Percentiles rank a stretch among this genome's conserved stretches.
These are phyloP conservation scores for Sanghuangporus baumii DNA, from an alignment of 1,284 basidiomycete species.

Conservation along the genomic window DNA sequence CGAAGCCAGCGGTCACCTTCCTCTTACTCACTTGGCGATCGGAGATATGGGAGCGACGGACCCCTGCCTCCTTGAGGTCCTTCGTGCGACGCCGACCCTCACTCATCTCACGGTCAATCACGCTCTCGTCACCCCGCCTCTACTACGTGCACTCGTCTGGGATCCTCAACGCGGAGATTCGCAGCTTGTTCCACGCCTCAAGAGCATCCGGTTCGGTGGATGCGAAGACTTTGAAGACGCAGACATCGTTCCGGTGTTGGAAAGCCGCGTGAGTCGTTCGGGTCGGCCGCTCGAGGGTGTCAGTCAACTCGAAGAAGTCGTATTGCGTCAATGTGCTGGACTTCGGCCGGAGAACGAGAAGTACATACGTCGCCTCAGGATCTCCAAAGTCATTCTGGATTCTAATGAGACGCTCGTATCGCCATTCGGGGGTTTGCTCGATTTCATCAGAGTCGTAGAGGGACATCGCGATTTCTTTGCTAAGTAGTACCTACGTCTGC, in stretches of 20 bases:
- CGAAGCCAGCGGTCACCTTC: background rate
- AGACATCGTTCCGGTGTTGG: background rate
- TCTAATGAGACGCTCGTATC: slow-evolving; percentile 4
- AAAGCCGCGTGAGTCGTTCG: background rate
- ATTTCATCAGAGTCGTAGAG: slow-evolving; percentile 2
- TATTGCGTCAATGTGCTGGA: slow-evolving; percentile 1
- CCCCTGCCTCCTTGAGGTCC: background rate
- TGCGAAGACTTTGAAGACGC: slow-evolving; percentile 6
- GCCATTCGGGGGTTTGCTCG: slow-evolving; percentile 2
- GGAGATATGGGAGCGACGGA: slow-evolving; percentile 9
- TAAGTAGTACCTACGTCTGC: background rate
- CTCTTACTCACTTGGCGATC: slow-evolving; percentile 10
- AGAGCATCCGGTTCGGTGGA: background rate
- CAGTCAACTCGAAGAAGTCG: background rate
- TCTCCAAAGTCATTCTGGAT: background rate
- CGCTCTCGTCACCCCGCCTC: background rate
- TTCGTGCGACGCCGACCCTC: background rate
- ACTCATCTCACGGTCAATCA: slow-evolving; percentile 8
- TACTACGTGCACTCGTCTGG: slow-evolving; percentile 5
- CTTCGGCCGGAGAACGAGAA: slow-evolving; percentile 4
- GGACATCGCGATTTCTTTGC: slow-evolving; percentile 5
- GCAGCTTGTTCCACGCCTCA: slow-evolving; percentile 1
- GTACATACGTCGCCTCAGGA: background rate
- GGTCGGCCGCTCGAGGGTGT: background rate
- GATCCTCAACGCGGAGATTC: background rate